A percentile compares a stretch with the other conserved stretches of the same genome.
phyloP scores from a whole-genome alignment of 2,329 filamentous ascomycete species.

The Neofusicoccum cordaticola region DNA sequence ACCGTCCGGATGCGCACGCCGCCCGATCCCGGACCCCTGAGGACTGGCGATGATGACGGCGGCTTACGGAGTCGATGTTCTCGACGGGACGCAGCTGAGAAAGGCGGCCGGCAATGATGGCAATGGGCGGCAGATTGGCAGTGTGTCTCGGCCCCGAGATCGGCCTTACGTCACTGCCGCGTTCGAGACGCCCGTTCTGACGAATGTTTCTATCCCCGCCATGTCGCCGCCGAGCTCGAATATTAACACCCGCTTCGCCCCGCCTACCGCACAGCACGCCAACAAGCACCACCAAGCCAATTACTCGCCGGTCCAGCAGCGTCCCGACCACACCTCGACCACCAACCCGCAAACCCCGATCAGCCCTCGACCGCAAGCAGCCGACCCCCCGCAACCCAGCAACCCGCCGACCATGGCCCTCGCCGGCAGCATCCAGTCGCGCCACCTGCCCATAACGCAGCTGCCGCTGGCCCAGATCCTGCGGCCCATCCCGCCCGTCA shows the following conservation, averaged over 20 bases:
- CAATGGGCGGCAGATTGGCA: neutral
- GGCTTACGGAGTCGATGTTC: neutral
- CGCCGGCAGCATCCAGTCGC: constrained; percentile 17
- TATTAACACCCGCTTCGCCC: neutral
- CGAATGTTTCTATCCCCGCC: neutral
- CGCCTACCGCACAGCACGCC: neutral
- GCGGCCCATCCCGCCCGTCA: constrained; percentile 19
- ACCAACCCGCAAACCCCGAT: neutral
- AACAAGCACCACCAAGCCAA: neutral
- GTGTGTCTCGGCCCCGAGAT: neutral
- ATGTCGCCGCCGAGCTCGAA: neutral
- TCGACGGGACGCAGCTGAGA: neutral
- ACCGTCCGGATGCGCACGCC: neutral
- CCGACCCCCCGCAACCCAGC: too few relatives aligned
- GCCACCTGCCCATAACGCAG: constrained; percentile 12
- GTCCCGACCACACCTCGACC: neutral
- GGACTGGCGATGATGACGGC: neutral
- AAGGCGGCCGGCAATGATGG: neutral
- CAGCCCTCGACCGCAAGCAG: neutral
- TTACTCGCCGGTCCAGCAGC: neutral
- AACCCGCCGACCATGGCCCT: constrained; percentile 12
- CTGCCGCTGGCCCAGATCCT: constrained; percentile 15
- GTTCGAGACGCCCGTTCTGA: constrained; percentile 7
- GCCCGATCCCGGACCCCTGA: neutral
- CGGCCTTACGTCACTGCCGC: constrained; percentile 15